phyloP scores from a whole-genome alignment of 805 yeast genomes.

The Suhomyces sp. region DNA sequence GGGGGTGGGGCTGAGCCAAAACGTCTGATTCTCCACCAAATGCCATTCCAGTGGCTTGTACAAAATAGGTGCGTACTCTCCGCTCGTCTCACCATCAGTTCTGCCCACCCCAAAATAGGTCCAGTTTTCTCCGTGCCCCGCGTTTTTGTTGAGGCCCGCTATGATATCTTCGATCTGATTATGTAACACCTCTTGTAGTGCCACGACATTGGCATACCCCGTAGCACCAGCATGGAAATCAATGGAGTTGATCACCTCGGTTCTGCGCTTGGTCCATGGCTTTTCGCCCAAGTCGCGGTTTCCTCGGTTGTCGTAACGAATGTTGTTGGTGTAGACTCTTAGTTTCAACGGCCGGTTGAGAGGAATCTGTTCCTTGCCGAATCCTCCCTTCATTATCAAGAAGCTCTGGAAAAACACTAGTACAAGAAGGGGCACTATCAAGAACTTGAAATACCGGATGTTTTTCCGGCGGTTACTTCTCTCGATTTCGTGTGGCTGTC shows the following conservation, averaged over 20 bases:
- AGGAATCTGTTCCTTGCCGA: background rate
- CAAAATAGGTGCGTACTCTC: constrained; percentile 39
- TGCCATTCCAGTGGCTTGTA: constrained; percentile 31
- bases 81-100: constrained; percentile 26
- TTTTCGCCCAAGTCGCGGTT: constrained; percentile 36
- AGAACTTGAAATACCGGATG: background rate
- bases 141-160: constrained; percentile 22
- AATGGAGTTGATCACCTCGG: constrained; percentile 38
- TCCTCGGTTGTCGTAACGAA: constrained; percentile 40
- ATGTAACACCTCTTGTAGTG: constrained; percentile 39
- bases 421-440: background rate
- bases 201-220: constrained; percentile 33
- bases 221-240: constrained; percentile 29
- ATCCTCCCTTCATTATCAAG: background rate
- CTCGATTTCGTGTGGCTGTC: background rate
- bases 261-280: constrained; percentile 44
- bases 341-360: constrained; percentile 7
- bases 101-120: constrained; percentile 37
- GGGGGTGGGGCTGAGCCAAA: constrained; percentile 42
- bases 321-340: constrained; percentile 43
- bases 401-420: background rate
- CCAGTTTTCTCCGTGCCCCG: constrained; percentile 25
- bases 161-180: constrained; percentile 34
- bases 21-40: constrained; percentile 28
- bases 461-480: background rate